These are phyloP conservation scores for Chrysoporthe deuterocubensis DNA, from an alignment of 2,329 filamentous ascomycete species.

Conservation along the genomic window DNA sequence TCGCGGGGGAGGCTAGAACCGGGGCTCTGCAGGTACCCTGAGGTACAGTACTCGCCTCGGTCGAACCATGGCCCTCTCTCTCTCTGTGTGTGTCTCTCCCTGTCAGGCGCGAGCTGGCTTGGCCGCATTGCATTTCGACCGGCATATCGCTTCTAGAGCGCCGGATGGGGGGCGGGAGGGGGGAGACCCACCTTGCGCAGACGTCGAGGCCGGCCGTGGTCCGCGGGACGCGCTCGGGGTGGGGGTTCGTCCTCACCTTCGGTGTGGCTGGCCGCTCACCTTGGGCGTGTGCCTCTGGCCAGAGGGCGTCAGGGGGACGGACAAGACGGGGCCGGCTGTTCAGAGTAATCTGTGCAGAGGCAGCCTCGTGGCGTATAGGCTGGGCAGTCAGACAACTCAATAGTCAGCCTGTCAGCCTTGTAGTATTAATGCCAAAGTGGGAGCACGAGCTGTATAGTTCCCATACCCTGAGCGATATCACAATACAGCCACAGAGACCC, in stretches of 20 bases:
- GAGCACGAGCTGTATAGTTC: neutral
- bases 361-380: no score
- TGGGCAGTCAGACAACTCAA: no score
- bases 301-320: no score
- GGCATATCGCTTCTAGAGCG: neutral
- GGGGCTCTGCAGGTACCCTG: neutral
- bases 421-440: neutral
- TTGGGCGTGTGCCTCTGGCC: neutral
- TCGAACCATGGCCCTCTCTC: neutral
- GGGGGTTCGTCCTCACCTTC: constrained; percentile 6
- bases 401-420: no score
- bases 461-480: neutral
- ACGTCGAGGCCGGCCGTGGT: constrained; percentile 4
- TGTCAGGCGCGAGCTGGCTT: neutral
- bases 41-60: neutral
- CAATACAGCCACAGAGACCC: neutral
- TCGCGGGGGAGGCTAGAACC: neutral
- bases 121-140: neutral
- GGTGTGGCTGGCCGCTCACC: neutral
- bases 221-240: constrained; percentile 4
- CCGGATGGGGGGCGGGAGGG: neutral
- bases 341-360: no score
- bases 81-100: neutral
- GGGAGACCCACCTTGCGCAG: neutral
- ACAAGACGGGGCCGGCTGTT: no score